phyloP scores from a whole-genome alignment of 2,329 filamentous ascomycete species.

The Arachnopeziza araneosa region DNA sequence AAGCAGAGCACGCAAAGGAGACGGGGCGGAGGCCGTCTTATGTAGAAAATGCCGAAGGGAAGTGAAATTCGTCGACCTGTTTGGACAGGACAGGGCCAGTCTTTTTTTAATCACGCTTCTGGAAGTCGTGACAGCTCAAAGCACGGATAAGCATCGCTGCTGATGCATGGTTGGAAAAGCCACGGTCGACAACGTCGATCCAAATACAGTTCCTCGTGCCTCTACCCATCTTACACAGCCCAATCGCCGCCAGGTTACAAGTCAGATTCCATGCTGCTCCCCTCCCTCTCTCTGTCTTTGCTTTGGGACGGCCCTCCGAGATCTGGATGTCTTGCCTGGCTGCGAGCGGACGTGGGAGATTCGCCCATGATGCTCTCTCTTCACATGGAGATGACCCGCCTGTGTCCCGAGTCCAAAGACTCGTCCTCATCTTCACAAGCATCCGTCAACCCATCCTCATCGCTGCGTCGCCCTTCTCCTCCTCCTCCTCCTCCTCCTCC shows the following conservation, averaged over 20 bases:
- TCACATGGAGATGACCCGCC: too few relatives aligned
- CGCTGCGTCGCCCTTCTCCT: not conserved
- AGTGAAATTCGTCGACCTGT: conserved; percentile 1
- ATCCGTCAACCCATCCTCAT: too few relatives aligned
- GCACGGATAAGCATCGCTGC: conserved; percentile 16
- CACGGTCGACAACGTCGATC: not conserved
- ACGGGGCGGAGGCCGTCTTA: conserved; percentile 16
- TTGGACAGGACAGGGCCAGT: conserved; percentile 19
- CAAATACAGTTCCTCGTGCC: conserved; percentile 4
- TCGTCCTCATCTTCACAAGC: not conserved
- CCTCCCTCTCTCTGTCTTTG: not conserved
- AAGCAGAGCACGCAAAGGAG: conserved; percentile 2
- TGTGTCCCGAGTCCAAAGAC: too few relatives aligned
- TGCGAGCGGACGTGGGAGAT: too few relatives aligned
- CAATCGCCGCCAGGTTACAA: conserved; percentile 14
- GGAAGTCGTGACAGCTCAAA: conserved; percentile 14
- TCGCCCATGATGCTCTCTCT: too few relatives aligned
- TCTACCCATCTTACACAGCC: conserved; percentile 16
- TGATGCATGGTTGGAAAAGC: not conserved
- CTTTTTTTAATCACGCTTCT: conserved; percentile 23
- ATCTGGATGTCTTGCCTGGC: not conserved
- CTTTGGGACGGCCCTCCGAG: conserved; percentile 1
- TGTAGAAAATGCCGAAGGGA: conserved; percentile 22
- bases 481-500: too few relatives aligned
- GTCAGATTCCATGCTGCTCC: conserved; percentile 2